A percentile compares a stretch with the other conserved stretches of the same genome.
These are phyloP conservation scores for Trichoderma koningiopsis DNA, from an alignment of 2,329 filamentous ascomycete species.

Conservation along the genomic window DNA sequence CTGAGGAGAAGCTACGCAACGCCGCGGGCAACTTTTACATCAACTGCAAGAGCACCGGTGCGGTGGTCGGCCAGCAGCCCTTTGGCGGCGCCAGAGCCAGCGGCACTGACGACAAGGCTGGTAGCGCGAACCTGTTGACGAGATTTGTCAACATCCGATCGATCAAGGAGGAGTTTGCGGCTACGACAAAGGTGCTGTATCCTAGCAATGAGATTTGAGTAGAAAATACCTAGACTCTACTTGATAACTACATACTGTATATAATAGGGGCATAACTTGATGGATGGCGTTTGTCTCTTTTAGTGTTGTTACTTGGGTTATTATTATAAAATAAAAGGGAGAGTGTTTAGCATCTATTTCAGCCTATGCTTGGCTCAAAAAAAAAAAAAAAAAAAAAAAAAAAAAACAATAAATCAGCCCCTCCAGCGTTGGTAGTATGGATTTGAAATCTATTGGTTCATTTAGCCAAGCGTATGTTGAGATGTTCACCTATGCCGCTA, in stretches of 20 bases:
- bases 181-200: constrained; percentile 65
- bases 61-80: constrained; percentile 72
- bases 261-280: neutral
- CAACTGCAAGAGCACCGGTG: constrained; percentile 79
- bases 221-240: neutral
- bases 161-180: constrained; percentile 74
- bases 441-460: too few species aligned
- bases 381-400: too few species aligned
- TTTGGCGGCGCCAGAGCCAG: constrained; percentile 70
- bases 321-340: neutral
- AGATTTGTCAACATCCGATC: constrained; percentile 68
- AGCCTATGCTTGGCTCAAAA: too few species aligned
- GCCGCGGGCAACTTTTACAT: constrained; percentile 83
- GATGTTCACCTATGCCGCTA: neutral
- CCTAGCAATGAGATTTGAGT: constrained; percentile 67
- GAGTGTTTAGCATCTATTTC: neutral
- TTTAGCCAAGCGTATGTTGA: too few species aligned
- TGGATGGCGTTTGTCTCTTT: neutral
- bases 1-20: constrained; percentile 71
- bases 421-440: too few species aligned
- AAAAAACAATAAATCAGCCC: too few species aligned
- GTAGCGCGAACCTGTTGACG: constrained; percentile 63
- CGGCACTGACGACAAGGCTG: constrained; percentile 75
- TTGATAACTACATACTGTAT: neutral
- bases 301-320: neutral